phyloP scores from a whole-genome alignment of 495 filamentous ascomycete genomes.

The Podospora anserina region DNA sequence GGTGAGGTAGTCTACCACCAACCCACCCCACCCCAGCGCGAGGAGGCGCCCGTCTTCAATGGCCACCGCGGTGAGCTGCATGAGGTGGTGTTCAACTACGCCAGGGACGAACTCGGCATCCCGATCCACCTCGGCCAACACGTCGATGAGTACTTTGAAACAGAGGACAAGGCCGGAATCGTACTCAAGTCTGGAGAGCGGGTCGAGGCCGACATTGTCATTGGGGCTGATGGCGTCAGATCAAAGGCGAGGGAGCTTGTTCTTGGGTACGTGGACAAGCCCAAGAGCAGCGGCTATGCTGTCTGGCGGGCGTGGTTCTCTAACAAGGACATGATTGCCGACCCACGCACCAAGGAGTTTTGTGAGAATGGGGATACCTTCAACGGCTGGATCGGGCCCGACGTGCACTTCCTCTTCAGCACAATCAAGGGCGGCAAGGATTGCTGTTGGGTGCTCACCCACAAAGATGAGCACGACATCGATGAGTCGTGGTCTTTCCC shows the following conservation, averaged over 20 bases:
- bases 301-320: constrained; percentile 61
- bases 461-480: constrained; percentile 57
- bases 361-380: constrained; percentile 61
- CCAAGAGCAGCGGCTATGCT: constrained; percentile 57
- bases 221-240: constrained; percentile 59
- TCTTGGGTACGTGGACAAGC: constrained; percentile 57
- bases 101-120: constrained; percentile 52
- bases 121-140: constrained; percentile 53
- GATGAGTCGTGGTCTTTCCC: constrained; percentile 61
- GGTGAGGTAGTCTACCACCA: constrained; percentile 61
- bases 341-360: constrained; percentile 56
- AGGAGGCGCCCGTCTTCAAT: constrained; percentile 57
- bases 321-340: constrained; percentile 57
- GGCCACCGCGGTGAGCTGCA: constrained; percentile 61
- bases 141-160: constrained; percentile 57
- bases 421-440: constrained; percentile 59
- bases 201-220: constrained; percentile 52
- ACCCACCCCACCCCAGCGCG: constrained; percentile 39
- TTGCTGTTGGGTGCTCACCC: constrained; percentile 64
- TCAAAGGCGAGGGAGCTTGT: constrained; percentile 58
- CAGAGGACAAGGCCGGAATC: constrained; percentile 51
- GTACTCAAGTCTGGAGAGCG: constrained; percentile 51
- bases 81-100: constrained; percentile 57
- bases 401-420: constrained; percentile 58
- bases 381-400: constrained; percentile 58